Base-by-base conservation (phyloP, 257 asterid genomes). In the Solanum chmielewskii region DNA sequence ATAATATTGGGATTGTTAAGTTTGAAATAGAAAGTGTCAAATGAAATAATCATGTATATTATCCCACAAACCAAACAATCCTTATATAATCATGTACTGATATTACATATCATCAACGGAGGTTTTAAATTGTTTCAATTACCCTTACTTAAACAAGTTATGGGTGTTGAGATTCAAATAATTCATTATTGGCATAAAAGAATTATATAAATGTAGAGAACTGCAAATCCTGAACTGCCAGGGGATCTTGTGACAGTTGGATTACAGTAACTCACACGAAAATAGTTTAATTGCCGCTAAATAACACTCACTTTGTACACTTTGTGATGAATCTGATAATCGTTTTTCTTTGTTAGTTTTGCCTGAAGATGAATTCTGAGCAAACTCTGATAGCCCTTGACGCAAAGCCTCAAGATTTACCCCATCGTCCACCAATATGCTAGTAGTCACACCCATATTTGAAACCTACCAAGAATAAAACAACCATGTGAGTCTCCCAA, bases 361-460 rank as follows among this genome's bases (percentile, higher is more conserved):
- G 45, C 45, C 21, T 23, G 92, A 39, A 12, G 92, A 86, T 37
- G 66, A 88, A 47, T 91, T 92, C 85, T 93, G 93, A 18, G 92
- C 87, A 83, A 91, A 95, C 47, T 92, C 62, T 16, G 93, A 85
- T 35, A 95, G 94, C 41, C 97, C 98, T 80, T 94, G 93, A 85
- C 93, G 91, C 91, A 94, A 86, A 86, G 97, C 94, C 73, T 91
- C 95, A 6, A 93, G 89, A 80, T 90, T 93, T 66, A 95, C 95
- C 15, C 98, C 98, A 11, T 92, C 90, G 84, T 88, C 90, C 83
- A 95, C 98, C 92, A 93, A 90, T 84, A 95, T 68, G 88, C 96
- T 91, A 0, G 96, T 94, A 0, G 96, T 94, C 29, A 89, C 98
- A 9, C 98, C 98, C 97, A 95, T 95, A 29, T 91, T 93, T 52